phyloP scores from a whole-genome alignment of 2,329 filamentous ascomycete genomes.

The Talaromyces sp. region DNA sequence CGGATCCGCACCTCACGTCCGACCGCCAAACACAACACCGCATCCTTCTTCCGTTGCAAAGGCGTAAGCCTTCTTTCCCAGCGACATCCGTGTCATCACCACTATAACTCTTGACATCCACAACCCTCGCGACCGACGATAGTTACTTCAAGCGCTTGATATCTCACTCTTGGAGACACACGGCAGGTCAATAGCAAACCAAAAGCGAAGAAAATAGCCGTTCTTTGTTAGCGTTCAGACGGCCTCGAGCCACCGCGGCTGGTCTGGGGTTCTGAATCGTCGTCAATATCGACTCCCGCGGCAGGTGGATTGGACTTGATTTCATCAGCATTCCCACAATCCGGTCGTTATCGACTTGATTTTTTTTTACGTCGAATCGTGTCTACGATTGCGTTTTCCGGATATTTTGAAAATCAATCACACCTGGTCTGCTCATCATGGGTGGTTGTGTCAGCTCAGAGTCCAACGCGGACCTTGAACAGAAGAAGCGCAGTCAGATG shows the following conservation, averaged over 20 bases:
- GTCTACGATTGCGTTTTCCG: neutral
- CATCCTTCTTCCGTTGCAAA: slow-evolving; percentile 1
- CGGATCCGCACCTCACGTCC: neutral
- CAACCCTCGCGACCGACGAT: neutral
- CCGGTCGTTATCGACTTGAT: neutral
- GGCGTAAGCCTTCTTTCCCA: slow-evolving; percentile 2
- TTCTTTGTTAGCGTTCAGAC: slow-evolving; percentile 3
- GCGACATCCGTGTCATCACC: neutral
- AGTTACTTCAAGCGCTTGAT: neutral
- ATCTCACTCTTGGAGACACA: too few species aligned
- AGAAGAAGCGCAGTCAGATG: slow-evolving; percentile 93
- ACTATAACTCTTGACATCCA: neutral
- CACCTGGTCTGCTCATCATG: slow-evolving; percentile 54
- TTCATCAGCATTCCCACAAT: neutral
- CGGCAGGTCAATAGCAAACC: neutral
- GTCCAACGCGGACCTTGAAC: slow-evolving; percentile 74
- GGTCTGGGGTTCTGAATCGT: slow-evolving; percentile 1
- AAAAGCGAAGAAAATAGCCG: neutral
- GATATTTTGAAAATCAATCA: neutral
- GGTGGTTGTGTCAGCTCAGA: slow-evolving; percentile 88
- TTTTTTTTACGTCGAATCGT: neutral
- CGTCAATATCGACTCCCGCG: neutral
- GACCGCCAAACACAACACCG: neutral
- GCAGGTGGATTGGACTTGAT: neutral
- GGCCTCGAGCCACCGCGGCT: slow-evolving; percentile 8